Evolutionary conservation across 352 stramenopile genomes (phyloP).

Genomic region (Pythium insidiosum): DNA sequence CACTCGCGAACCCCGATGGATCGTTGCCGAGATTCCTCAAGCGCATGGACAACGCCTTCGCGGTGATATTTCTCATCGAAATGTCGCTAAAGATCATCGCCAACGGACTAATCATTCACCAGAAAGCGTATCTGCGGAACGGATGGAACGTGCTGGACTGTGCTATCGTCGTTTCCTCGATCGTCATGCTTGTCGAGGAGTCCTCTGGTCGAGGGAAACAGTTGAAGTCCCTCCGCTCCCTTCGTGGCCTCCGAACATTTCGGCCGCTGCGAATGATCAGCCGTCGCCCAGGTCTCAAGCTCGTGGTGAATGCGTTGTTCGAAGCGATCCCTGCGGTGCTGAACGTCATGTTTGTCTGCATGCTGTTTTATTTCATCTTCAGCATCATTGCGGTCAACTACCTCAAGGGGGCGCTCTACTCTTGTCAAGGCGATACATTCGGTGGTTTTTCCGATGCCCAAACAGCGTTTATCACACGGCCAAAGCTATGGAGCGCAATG

Average conservation of each 20-base stretch:
- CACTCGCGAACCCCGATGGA: conserved; percentile 50
- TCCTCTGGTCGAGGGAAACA: conserved; percentile 28
- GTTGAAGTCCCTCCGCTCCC: conserved; percentile 72
- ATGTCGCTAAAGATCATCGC: conserved; percentile 89
- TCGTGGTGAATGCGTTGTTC: conserved; percentile 90
- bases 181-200: conserved; percentile 58
- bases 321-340: conserved; percentile 84
- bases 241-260: conserved; percentile 82
- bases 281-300: conserved; percentile 68
- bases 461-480: conserved; percentile 34
- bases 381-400: conserved; percentile 93
- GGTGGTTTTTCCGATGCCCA: conserved; percentile 26
- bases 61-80: conserved; percentile 79
- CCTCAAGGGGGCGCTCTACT: conserved; percentile 87
- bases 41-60: conserved; percentile 66
- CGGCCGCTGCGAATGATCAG: conserved; percentile 89
- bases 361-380: conserved; percentile 94
- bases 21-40: conserved; percentile 31
- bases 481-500: conserved; percentile 26
- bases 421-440: conserved; percentile 67
- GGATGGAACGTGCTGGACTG: conserved; percentile 89
- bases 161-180: conserved; percentile 78
- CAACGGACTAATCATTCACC: conserved; percentile 59
- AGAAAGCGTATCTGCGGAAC: conserved; percentile 71
- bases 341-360: conserved; percentile 88